Percentiles rank a stretch among this genome's conserved stretches.
Conservation (phyloP, 2,329 filamentous ascomycete species). For the Sporothrix mexicana region DNA sequence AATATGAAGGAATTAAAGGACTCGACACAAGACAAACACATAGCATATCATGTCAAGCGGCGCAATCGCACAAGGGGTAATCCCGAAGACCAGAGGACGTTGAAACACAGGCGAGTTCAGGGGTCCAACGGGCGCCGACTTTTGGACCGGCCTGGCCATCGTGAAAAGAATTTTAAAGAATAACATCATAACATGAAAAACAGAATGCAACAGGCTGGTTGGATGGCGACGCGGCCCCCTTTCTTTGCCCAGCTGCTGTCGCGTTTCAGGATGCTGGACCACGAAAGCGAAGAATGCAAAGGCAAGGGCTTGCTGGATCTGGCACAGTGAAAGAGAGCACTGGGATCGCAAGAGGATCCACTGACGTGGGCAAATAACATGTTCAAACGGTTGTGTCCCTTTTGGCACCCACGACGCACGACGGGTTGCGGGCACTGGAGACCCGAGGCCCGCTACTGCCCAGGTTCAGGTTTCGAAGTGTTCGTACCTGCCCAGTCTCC, state of each 20-base stretch:
- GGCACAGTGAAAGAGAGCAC: too few relatives aligned
- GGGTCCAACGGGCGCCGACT: slow-evolving; percentile 18
- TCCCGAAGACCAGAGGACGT: not conserved
- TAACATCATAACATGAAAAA: not conserved
- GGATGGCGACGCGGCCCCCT: slow-evolving; percentile 20
- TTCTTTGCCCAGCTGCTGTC: not conserved
- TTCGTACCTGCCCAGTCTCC: slow-evolving; percentile 19
- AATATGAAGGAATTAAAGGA: not conserved
- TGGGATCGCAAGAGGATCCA: not conserved
- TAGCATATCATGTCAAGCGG: slow-evolving; percentile 15
- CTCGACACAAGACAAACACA: not conserved
- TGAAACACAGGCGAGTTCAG: slow-evolving; percentile 28
- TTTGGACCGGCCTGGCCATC: slow-evolving; percentile 19
- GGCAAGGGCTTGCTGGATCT: not conserved
- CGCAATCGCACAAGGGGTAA: not conserved
- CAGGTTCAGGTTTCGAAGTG: slow-evolving; percentile 23
- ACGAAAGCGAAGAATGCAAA: slow-evolving; percentile 10
- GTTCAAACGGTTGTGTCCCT: not conserved
- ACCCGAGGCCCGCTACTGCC: slow-evolving; percentile 24
- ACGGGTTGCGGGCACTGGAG: slow-evolving; percentile 5
- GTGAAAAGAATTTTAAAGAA: not conserved
- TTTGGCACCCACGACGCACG: not conserved
- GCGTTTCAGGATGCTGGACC: slow-evolving; percentile 26
- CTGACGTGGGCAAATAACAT: slow-evolving; percentile 7
- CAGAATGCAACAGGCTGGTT: slow-evolving; percentile 1